A percentile compares a stretch with the other conserved stretches of the same genome.
These are phyloP conservation scores for Paramecium sexaurelia DNA, from an alignment of 73 alveolate genomes.

Conservation along the genomic window DNA sequence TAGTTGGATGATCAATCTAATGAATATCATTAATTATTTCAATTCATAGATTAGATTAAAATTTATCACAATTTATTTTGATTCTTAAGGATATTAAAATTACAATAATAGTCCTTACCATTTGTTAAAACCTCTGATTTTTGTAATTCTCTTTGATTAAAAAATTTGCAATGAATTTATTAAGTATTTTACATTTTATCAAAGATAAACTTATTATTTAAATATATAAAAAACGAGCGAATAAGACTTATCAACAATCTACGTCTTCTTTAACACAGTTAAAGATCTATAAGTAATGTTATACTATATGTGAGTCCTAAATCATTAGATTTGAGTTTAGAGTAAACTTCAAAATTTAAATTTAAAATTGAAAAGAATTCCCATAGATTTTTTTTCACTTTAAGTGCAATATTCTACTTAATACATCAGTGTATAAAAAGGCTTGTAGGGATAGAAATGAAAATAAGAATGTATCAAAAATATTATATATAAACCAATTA, in stretches of 20 bases:
- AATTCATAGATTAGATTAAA: not conserved
- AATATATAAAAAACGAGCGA: not conserved
- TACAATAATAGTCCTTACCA: not conserved
- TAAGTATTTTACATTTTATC: not conserved
- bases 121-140: not conserved
- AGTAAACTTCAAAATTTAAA: too few relatives aligned
- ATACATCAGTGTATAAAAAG: too few relatives aligned
- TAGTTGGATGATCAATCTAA: not conserved
- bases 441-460: too few relatives aligned
- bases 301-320: too few relatives aligned
- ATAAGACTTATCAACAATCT: not conserved
- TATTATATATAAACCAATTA: not conserved
- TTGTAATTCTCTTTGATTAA: not conserved
- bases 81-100: not conserved
- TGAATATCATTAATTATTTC: not conserved
- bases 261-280: not conserved
- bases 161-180: not conserved
- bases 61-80: not conserved
- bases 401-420: too few relatives aligned
- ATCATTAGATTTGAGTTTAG: not conserved
- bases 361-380: too few relatives aligned
- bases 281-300: not conserved
- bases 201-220: not conserved
- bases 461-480: not conserved
- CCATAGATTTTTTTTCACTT: not conserved